Conservation (phyloP, 2,329 filamentous ascomycete genomes). For the Annulohypoxylon truncatum region DNA sequence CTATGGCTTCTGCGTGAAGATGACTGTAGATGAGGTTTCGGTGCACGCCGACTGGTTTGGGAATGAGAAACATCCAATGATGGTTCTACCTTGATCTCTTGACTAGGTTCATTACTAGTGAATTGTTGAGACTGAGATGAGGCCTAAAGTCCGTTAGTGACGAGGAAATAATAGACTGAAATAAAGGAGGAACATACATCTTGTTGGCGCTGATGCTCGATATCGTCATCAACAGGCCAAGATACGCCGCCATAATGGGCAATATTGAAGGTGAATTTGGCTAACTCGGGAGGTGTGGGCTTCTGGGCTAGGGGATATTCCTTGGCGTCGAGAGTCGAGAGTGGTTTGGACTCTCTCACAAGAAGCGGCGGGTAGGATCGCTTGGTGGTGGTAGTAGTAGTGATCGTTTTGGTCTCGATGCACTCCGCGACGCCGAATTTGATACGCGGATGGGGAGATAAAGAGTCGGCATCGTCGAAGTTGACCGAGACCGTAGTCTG, state of each 20-base stretch:
- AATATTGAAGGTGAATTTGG: slow-evolving; percentile 78
- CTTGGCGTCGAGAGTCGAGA: slow-evolving; percentile 82
- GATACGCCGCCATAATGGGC: slow-evolving; percentile 68
- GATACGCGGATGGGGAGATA: slow-evolving; percentile 55
- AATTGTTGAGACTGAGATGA: slow-evolving; percentile 45
- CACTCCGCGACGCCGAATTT: slow-evolving; percentile 72
- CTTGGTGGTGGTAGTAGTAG: slow-evolving; percentile 91
- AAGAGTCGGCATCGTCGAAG: slow-evolving; percentile 56
- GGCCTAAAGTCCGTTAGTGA: slow-evolving; percentile 32
- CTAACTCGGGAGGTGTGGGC: slow-evolving; percentile 82
- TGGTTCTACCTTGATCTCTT: slow-evolving; percentile 49
- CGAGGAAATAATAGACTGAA: not conserved
- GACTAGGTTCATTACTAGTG: slow-evolving; percentile 41
- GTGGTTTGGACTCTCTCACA: slow-evolving; percentile 76
- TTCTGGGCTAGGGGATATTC: slow-evolving; percentile 88
- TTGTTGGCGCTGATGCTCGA: slow-evolving; percentile 34
- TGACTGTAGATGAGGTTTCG: slow-evolving; percentile 45
- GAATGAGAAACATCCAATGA: slow-evolving; percentile 50
- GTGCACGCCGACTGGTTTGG: slow-evolving; percentile 44
- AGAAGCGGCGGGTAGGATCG: slow-evolving; percentile 86
- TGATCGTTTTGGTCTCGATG: slow-evolving; percentile 78
- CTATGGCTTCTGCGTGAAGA: slow-evolving; percentile 51
- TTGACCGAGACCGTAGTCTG: slow-evolving; percentile 61
- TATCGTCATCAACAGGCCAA: slow-evolving; percentile 47
- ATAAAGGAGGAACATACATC: slow-evolving; percentile 38